Conservation (phyloP, 257 asterid species). For the Solanum etuberosum region DNA sequence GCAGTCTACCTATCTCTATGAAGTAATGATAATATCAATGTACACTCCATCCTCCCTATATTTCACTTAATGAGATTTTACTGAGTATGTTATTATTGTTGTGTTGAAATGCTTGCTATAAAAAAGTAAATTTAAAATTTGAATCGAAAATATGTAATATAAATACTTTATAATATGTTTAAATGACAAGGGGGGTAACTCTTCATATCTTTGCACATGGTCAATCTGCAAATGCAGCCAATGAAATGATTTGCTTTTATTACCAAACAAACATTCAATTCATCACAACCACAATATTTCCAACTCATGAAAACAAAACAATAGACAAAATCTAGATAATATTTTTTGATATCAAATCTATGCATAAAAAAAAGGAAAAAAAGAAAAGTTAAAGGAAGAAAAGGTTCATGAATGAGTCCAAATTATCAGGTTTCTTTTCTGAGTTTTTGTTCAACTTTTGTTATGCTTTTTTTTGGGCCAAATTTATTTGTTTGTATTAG, state of each 20-base stretch:
- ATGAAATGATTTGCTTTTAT: not conserved
- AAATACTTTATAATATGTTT: not conserved
- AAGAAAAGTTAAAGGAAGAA: not conserved
- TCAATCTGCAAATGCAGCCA: not conserved
- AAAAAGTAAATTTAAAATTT: not conserved
- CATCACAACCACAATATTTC: conserved; percentile 3
- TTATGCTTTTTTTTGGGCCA: not conserved
- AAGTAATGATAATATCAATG: too few relatives aligned
- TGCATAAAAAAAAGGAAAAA: not conserved
- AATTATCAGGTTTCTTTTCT: not conserved
- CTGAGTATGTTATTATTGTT: not conserved
- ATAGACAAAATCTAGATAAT: not conserved
- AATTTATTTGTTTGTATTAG: not conserved
- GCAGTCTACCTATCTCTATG: too few relatives aligned
- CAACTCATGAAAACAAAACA: not conserved
- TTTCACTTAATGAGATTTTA: too few relatives aligned
- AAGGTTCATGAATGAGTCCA: not conserved
- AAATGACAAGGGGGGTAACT: not conserved
- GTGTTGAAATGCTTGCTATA: not conserved
- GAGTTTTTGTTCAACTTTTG: not conserved
- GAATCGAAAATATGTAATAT: not conserved
- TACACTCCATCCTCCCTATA: too few relatives aligned
- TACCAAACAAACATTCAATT: not conserved
- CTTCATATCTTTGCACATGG: not conserved
- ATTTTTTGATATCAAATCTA: not conserved